Conservation (phyloP, 495 filamentous ascomycete species). For the Tuber calosporum region DNA sequence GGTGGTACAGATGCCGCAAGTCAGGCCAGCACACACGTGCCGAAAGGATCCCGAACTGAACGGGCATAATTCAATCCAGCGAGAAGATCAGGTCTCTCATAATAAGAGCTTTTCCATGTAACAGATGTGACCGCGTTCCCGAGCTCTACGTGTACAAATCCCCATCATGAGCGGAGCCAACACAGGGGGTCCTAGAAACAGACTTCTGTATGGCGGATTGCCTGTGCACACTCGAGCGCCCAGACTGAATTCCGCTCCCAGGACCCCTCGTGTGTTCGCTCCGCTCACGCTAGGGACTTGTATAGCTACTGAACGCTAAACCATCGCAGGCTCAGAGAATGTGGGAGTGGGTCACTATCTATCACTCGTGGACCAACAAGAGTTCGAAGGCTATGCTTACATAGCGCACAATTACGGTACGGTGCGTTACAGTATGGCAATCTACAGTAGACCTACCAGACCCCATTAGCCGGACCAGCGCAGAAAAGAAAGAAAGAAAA, state of each 20-base stretch:
- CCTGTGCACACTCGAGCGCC: too few species aligned
- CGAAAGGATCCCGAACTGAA: not conserved
- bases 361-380: not conserved
- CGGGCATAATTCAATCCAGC: not conserved
- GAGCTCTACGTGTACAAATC: not conserved
- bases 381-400: too few species aligned
- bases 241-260: too few species aligned
- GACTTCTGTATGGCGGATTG: too few species aligned
- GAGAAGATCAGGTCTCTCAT: not conserved
- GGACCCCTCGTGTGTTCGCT: too few species aligned
- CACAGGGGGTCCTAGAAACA: too few species aligned
- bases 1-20: not conserved
- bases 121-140: not conserved
- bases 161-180: too few species aligned
- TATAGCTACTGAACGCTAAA: not conserved
- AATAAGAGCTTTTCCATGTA: not conserved
- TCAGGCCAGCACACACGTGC: not conserved
- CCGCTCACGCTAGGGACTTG: not conserved
- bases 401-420: too few species aligned
- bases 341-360: not conserved
- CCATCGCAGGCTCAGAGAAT: not conserved
- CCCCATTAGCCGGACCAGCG: too few species aligned
- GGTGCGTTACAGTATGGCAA: too few species aligned
- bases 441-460: too few species aligned
- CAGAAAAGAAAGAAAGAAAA: too few species aligned